Conservation (phyloP, 192 early-diverging fungal genomes). For the Backusella morwellensis region DNA sequence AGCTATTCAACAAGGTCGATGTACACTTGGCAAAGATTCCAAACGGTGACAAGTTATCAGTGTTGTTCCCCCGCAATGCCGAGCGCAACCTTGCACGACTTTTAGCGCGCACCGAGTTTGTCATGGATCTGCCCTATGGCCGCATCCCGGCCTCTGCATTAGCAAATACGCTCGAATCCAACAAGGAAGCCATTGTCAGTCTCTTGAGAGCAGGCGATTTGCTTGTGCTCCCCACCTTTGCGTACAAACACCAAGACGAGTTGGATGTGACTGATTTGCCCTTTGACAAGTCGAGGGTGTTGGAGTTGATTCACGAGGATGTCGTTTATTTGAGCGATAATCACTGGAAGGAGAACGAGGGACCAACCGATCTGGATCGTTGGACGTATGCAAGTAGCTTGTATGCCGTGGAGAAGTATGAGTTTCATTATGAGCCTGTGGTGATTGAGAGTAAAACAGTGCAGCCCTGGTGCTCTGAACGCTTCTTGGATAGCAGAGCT, state of each 20-base stretch:
- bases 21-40: slow-evolving; percentile 45
- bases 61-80: slow-evolving; percentile 37
- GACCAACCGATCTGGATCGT: slow-evolving; percentile 45
- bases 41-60: not conserved
- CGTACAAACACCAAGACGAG: slow-evolving; percentile 22
- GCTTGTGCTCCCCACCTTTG: slow-evolving; percentile 52
- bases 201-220: slow-evolving; percentile 46
- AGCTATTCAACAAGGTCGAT: slow-evolving; percentile 36
- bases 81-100: slow-evolving; percentile 55
- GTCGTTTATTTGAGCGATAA: slow-evolving; percentile 44
- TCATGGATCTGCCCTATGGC: slow-evolving; percentile 40
- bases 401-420: slow-evolving; percentile 51
- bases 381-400: slow-evolving; percentile 42
- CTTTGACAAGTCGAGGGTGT: slow-evolving; percentile 32
- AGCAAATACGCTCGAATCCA: slow-evolving; percentile 33
- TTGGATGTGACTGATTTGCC: slow-evolving; percentile 22
- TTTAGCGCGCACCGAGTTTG: slow-evolving; percentile 50
- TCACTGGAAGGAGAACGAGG: slow-evolving; percentile 51
- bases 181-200: slow-evolving; percentile 35
- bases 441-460: slow-evolving; percentile 48
- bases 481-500: slow-evolving; percentile 54
- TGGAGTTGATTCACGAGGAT: slow-evolving; percentile 30
- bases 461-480: slow-evolving; percentile 54
- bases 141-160: slow-evolving; percentile 40
- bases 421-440: slow-evolving; percentile 57